These are phyloP conservation scores for Aspergillus pseudoglaucus DNA, from an alignment of 2,329 filamentous ascomycete species.

Conservation along the genomic window DNA sequence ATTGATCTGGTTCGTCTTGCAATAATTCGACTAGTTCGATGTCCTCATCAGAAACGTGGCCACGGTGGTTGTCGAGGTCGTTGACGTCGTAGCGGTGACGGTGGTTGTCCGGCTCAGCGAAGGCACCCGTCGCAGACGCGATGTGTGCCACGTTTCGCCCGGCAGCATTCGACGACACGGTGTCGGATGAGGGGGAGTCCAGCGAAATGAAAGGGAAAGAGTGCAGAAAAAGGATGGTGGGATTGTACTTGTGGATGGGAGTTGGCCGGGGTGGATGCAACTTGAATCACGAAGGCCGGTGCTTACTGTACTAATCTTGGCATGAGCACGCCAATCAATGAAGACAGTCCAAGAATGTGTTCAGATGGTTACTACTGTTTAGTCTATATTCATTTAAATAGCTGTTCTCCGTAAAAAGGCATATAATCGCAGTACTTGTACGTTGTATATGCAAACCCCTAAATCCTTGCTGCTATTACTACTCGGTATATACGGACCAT, in stretches of 20 bases:
- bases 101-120: neutral
- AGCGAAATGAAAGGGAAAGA: neutral
- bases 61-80: slow-evolving; percentile 3
- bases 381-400: too few species aligned
- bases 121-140: slow-evolving; percentile 22
- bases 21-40: slow-evolving; percentile 28
- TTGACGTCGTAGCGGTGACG: neutral
- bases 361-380: too few species aligned
- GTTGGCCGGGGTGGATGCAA: neutral
- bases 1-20: neutral
- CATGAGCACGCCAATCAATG: too few species aligned
- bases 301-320: too few species aligned
- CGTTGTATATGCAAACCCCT: too few species aligned
- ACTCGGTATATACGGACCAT: too few species aligned
- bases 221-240: neutral
- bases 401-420: too few species aligned
- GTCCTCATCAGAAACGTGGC: slow-evolving; percentile 15
- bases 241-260: neutral
- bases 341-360: too few species aligned
- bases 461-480: too few species aligned
- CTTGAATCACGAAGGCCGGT: too few species aligned
- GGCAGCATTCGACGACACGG: slow-evolving; percentile 23
- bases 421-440: too few species aligned
- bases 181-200: slow-evolving; percentile 4
- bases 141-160: slow-evolving; percentile 18